A percentile compares a stretch with the other conserved stretches of the same genome.
Conservation (phyloP, 805 yeast genomes). For the Candida quercuum region DNA sequence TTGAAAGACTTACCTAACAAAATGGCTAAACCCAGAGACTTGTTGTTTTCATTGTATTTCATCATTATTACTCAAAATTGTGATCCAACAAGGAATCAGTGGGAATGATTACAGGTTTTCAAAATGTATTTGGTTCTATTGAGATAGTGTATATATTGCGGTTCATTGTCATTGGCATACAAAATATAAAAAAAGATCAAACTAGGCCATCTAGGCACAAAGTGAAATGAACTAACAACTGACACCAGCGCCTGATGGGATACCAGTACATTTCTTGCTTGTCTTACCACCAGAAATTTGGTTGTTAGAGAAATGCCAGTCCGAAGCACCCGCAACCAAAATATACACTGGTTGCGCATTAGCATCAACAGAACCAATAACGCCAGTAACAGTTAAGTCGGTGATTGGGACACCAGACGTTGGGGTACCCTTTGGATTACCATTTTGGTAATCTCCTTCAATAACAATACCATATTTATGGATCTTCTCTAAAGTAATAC, state of each 20-base stretch:
- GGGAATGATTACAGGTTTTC: too few species aligned
- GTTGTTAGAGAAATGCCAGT: conserved; percentile 8
- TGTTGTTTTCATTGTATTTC: too few species aligned
- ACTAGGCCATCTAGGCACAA: too few species aligned
- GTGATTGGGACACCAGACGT: conserved; percentile 15
- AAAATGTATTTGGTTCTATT: too few species aligned
- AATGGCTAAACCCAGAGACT: too few species aligned
- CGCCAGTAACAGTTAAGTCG: conserved; percentile 6
- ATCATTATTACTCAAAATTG: too few species aligned
- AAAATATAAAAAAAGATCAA: too few species aligned
- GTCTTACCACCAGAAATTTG: conserved; percentile 10
- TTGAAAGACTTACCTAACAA: too few species aligned
- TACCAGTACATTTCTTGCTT: conserved; percentile 11
- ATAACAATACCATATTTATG: conserved; percentile 12
- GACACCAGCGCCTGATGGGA: conserved; percentile 14
- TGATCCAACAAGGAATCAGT: too few species aligned
- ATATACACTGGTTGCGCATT: conserved; percentile 10
- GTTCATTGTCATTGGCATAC: too few species aligned
- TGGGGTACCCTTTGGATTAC: conserved; percentile 11
- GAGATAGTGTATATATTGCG: too few species aligned
- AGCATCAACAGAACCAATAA: conserved; percentile 11
- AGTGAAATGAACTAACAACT: too few species aligned
- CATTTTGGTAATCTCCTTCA: conserved; percentile 13
- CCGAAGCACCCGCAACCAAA: conserved; percentile 11
- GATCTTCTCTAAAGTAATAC: conserved; percentile 5